These are phyloP conservation scores for Fusarium cicatricum DNA, from an alignment of 2,329 filamentous ascomycete genomes.

Conservation along the genomic window DNA sequence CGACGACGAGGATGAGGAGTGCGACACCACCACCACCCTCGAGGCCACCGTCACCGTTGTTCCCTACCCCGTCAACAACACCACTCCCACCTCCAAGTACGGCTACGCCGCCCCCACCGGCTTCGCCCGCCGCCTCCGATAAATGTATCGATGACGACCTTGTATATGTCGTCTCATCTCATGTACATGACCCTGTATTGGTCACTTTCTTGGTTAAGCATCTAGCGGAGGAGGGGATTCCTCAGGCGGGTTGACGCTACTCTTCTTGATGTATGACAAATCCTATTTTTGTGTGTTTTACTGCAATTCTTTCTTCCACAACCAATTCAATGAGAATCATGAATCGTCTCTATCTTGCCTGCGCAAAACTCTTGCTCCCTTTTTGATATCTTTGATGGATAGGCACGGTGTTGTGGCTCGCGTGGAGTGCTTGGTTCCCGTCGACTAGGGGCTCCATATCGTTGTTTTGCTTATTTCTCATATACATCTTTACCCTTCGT, in stretches of 20 bases:
- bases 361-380: constrained; percentile 7
- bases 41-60: constrained; percentile 49
- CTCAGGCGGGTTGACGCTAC: constrained; percentile 27
- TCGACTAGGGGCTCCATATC: constrained; percentile 9
- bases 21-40: constrained; percentile 41
- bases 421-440: constrained; percentile 6
- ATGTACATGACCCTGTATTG: constrained; percentile 38
- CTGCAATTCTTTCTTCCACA: constrained; percentile 31
- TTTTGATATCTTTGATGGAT: constrained; percentile 31
- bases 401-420: constrained; percentile 25
- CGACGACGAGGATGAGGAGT: constrained; percentile 30
- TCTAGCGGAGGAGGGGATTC: constrained; percentile 32
- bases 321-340: constrained; percentile 43
- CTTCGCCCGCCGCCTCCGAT: constrained; percentile 47
- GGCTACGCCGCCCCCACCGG: constrained; percentile 48
- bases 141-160: constrained; percentile 29
- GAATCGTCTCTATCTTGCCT: constrained; percentile 37
- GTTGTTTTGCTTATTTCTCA: constrained; percentile 26
- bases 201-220: constrained; percentile 33
- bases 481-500: constrained; percentile 25
- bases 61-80: constrained; percentile 52
- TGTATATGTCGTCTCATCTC: constrained; percentile 30
- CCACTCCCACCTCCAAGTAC: constrained; percentile 49
- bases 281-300: constrained; percentile 25
- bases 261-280: constrained; percentile 41